These are phyloP conservation scores for Syzygium grande DNA, from an alignment of 345 rosid species.

Conservation along the genomic window DNA sequence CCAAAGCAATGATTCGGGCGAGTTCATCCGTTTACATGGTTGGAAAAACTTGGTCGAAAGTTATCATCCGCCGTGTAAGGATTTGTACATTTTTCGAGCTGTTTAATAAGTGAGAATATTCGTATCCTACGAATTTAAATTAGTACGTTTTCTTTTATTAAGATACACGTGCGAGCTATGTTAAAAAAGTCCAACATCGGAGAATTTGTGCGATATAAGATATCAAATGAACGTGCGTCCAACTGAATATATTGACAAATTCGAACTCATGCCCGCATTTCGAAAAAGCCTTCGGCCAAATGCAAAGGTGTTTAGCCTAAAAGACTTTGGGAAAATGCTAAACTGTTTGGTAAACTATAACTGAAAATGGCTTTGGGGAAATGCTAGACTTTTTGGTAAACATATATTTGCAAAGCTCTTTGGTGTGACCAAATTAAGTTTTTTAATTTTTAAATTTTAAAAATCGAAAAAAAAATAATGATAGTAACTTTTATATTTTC, in stretches of 20 bases:
- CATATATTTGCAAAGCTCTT: too few relatives aligned
- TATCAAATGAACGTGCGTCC: fast-evolving
- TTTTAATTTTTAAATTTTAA: too few relatives aligned
- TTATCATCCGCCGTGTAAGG: fast-evolving
- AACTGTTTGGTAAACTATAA: too few relatives aligned
- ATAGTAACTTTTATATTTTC: too few relatives aligned
- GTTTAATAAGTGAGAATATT: neutral
- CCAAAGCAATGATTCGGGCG: fast-evolving
- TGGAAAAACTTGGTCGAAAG: fast-evolving
- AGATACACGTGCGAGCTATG: fast-evolving
- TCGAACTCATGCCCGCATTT: too few relatives aligned
- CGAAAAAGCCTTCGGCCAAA: too few relatives aligned
- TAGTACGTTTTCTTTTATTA: fast-evolving
- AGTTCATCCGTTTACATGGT: neutral
- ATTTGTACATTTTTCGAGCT: neutral
- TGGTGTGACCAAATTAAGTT: too few relatives aligned
- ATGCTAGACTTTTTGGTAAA: too few relatives aligned
- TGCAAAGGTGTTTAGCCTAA: too few relatives aligned
- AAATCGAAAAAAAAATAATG: too few relatives aligned
- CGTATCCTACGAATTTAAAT: fast-evolving
- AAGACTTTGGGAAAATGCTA: too few relatives aligned
- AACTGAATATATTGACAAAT: fast-evolving
- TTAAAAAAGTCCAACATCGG: fast-evolving
- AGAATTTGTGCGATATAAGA: fast-evolving
- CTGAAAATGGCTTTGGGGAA: too few relatives aligned